Conservation (phyloP, 352 stramenopile genomes). For the Pythium scleroteichum region DNA sequence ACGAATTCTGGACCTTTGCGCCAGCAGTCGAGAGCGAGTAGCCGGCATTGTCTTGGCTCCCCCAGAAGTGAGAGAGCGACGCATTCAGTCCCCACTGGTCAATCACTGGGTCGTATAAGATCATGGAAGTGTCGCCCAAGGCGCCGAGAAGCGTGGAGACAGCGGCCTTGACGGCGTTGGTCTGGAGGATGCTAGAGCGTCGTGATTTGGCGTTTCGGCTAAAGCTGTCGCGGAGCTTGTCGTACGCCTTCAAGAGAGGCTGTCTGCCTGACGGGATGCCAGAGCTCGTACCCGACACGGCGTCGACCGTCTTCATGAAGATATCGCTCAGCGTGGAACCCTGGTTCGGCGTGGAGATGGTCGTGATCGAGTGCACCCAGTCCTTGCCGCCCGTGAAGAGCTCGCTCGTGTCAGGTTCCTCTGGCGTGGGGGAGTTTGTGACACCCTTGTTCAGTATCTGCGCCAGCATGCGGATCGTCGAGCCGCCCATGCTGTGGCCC, state of each 20-base stretch:
- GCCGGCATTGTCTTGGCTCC: slow-evolving; percentile 31
- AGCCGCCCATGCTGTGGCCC: slow-evolving; percentile 21
- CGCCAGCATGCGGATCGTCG: slow-evolving; percentile 16
- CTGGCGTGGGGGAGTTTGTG: neutral
- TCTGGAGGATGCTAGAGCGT: too few species aligned
- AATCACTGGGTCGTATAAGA: neutral
- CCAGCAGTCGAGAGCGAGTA: slow-evolving; percentile 37
- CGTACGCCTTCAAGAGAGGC: slow-evolving; percentile 1
- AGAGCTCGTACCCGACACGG: neutral
- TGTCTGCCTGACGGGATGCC: neutral
- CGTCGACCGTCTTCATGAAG: neutral
- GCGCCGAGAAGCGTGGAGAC: too few species aligned
- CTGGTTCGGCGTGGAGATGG: slow-evolving; percentile 12
- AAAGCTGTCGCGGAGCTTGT: slow-evolving; percentile 4
- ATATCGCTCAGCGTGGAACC: slow-evolving; percentile 9
- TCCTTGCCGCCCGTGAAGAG: slow-evolving; percentile 22
- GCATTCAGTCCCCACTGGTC: too few species aligned
- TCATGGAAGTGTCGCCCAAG: slow-evolving; percentile 7
- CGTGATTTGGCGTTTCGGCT: too few species aligned
- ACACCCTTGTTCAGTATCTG: slow-evolving; percentile 21
- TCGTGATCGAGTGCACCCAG: slow-evolving; percentile 24
- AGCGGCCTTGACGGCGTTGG: too few species aligned
- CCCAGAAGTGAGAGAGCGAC: too few species aligned
- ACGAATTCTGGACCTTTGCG: slow-evolving; percentile 38
- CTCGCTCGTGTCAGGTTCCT: too few species aligned